phyloP scores from a whole-genome alignment of 495 filamentous ascomycete species.

The Poronia punctata region DNA sequence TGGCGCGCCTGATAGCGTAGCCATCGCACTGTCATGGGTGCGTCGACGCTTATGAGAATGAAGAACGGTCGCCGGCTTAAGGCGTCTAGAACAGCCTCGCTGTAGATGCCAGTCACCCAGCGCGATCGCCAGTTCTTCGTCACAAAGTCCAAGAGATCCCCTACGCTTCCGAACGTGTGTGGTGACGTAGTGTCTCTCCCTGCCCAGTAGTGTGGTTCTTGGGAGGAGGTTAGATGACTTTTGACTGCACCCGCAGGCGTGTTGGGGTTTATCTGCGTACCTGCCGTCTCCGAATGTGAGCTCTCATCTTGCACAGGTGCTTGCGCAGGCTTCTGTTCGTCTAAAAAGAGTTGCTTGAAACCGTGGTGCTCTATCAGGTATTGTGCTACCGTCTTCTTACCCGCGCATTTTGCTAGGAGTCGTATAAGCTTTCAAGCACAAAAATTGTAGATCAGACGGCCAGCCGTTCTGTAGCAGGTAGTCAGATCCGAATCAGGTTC shows the following conservation, averaged over 20 bases:
- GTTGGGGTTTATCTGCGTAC: too few relatives aligned
- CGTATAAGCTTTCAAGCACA: slow-evolving; percentile 14
- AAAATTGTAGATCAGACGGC: slow-evolving; percentile 11
- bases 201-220: too few relatives aligned
- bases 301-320: too few relatives aligned
- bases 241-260: too few relatives aligned
- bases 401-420: slow-evolving; percentile 72
- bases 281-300: too few relatives aligned
- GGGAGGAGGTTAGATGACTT: too few relatives aligned
- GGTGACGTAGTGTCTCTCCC: slow-evolving; percentile 15
- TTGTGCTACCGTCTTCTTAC: slow-evolving; percentile 77
- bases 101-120: slow-evolving; percentile 78
- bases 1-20: slow-evolving; percentile 48
- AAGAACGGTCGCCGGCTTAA: slow-evolving; percentile 82
- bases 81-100: slow-evolving; percentile 59
- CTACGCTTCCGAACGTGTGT: slow-evolving; percentile 48
- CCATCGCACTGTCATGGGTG: slow-evolving; percentile 78
- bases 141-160: slow-evolving; percentile 70
- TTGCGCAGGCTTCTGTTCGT: background rate
- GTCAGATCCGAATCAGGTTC: background rate
- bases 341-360: slow-evolving; percentile 55
- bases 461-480: slow-evolving; percentile 1
- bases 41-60: slow-evolving; percentile 84
- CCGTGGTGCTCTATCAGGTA: slow-evolving; percentile 72
- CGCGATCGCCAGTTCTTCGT: slow-evolving; percentile 74